phyloP scores from a whole-genome alignment of 331 rosid species.

The Malus hybrid region DNA sequence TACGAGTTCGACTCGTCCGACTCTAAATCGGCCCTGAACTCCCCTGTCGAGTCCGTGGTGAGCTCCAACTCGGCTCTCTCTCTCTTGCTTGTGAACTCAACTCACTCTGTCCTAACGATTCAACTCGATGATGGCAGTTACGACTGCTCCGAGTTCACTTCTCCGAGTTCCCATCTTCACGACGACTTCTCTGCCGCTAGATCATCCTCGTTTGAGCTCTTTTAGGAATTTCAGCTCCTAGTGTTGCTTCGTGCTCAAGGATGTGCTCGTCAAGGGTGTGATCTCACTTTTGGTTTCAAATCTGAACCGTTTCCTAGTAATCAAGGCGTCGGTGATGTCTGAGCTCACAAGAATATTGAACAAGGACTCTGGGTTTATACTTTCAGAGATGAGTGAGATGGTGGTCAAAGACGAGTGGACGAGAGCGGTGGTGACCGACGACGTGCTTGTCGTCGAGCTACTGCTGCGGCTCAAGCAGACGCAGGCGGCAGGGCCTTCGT shows the following conservation, averaged over 20 bases:
- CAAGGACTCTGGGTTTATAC: background rate
- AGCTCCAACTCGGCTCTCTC: conserved; percentile 20
- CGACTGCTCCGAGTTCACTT: too few relatives aligned
- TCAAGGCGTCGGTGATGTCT: conserved; percentile 54
- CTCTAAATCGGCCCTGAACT: conserved; percentile 20
- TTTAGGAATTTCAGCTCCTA: conserved; percentile 22
- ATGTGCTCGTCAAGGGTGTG: conserved; percentile 19
- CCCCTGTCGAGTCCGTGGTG: conserved; percentile 50
- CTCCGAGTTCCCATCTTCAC: background rate
- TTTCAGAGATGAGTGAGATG: conserved; percentile 7
- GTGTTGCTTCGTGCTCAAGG: conserved; percentile 14
- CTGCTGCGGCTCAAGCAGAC: conserved; percentile 27
- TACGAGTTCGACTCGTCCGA: conserved; percentile 54
- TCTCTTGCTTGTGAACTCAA: background rate
- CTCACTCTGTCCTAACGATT: conserved; percentile 12
- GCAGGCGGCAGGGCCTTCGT: background rate
- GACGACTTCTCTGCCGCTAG: conserved; percentile 10
- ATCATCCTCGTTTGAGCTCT: conserved; percentile 21
- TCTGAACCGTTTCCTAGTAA: conserved; percentile 35
- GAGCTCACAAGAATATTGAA: conserved; percentile 10
- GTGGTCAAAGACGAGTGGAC: conserved; percentile 49
- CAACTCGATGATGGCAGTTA: conserved; percentile 31
- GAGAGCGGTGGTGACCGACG: conserved; percentile 54
- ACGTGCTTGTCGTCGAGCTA: conserved; percentile 51
- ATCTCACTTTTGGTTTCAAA: conserved; percentile 40